Conservation (phyloP, 371 early-diverging fungal genomes). For the Conidiobolus incongruus region DNA sequence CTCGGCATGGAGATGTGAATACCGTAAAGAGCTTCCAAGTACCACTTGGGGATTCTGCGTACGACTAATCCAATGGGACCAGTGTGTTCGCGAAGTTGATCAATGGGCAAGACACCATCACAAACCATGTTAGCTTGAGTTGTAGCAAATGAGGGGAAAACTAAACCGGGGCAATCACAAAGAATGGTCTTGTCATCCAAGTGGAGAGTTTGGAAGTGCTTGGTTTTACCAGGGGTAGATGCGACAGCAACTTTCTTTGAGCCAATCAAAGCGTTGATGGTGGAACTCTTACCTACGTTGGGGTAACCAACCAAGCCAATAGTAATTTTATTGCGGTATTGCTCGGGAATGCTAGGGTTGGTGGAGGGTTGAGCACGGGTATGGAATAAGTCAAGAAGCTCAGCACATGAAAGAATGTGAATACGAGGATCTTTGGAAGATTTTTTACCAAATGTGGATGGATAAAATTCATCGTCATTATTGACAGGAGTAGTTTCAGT, state of each 20-base stretch:
- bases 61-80: conserved; percentile 72
- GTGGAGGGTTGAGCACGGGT: too few relatives aligned
- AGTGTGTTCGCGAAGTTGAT: conserved; percentile 89
- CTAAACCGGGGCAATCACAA: conserved; percentile 99
- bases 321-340: conserved; percentile 15
- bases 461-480: too few relatives aligned
- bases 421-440: background rate
- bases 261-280: conserved; percentile 94
- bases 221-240: conserved; percentile 99
- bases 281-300: conserved; percentile 99
- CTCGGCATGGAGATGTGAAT: conserved; percentile 56
- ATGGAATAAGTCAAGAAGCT: background rate
- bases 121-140: conserved; percentile 96
- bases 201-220: conserved; percentile 93
- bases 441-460: too few relatives aligned
- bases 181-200: conserved; percentile 63
- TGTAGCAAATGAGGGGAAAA: conserved; percentile 97
- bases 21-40: conserved; percentile 83
- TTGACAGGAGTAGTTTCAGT: too few relatives aligned
- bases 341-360: background rate
- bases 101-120: conserved; percentile 97
- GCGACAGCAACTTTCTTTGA: conserved; percentile 91
- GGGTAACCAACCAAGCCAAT: conserved; percentile 99
- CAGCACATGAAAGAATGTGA: background rate
- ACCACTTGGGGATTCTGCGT: conserved; percentile 65